Conservation (phyloP, 345 rosid species). For the Laguncularia racemosa region DNA sequence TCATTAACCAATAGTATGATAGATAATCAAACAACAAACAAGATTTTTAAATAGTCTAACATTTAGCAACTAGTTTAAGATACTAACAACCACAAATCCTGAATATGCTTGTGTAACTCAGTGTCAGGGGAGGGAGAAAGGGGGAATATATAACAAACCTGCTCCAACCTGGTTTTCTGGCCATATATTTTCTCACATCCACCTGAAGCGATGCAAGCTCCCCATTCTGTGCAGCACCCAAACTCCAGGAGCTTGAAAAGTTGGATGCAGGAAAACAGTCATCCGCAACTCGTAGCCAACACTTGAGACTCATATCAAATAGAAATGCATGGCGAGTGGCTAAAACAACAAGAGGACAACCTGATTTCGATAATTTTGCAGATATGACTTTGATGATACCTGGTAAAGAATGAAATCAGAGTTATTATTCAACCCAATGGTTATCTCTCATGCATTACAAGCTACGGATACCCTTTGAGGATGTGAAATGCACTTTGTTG, state of each 20-base stretch:
- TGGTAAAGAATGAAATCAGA: constrained; percentile 17
- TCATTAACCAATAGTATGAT: not conserved
- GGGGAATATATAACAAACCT: constrained; percentile 40
- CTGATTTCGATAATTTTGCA: constrained; percentile 85
- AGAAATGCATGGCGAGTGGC: constrained; percentile 95
- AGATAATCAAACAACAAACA: not conserved
- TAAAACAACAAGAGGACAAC: constrained; percentile 90
- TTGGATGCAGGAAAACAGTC: constrained; percentile 99
- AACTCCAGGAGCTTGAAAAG: constrained; percentile 89
- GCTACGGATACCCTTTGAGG: too few relatives aligned
- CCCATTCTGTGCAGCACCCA: constrained; percentile 76
- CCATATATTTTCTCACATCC: constrained; percentile 90
- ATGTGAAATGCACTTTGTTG: too few relatives aligned
- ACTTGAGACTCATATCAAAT: constrained; percentile 80
- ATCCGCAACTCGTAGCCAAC: constrained; percentile 97
- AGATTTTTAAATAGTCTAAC: not conserved
- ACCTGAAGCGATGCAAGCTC: constrained; percentile 94
- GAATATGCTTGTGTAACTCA: too few relatives aligned
- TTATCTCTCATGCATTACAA: too few relatives aligned
- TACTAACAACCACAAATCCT: too few relatives aligned
- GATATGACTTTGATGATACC: constrained; percentile 88
- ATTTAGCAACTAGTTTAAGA: too few relatives aligned
- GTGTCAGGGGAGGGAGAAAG: not conserved
- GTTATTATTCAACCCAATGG: too few relatives aligned
- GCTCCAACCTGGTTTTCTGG: constrained; percentile 98